A percentile compares a stretch with the other conserved stretches of the same genome.
Conservation (phyloP, 371 early-diverging fungal species). For the Apophysomyces sp. region DNA sequence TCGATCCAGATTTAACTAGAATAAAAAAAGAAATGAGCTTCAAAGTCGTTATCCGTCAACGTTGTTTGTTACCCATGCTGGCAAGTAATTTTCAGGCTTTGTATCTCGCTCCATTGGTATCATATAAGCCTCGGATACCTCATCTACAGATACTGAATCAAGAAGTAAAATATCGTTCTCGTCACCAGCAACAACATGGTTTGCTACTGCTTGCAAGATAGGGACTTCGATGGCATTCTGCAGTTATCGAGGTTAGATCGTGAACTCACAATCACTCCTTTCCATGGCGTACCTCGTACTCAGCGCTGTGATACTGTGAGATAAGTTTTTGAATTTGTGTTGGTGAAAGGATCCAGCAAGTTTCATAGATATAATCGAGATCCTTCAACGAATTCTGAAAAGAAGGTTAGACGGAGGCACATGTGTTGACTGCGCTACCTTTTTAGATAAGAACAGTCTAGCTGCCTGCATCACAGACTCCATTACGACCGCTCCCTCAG, state of each 20-base stretch:
- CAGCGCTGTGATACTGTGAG: constrained; percentile 73
- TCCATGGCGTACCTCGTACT: constrained; percentile 60
- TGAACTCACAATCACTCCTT: background rate
- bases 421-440: constrained; percentile 31
- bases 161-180: constrained; percentile 86
- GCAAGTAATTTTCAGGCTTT: constrained; percentile 55
- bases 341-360: constrained; percentile 92
- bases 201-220: constrained; percentile 86
- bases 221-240: constrained; percentile 85
- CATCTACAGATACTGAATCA: constrained; percentile 80
- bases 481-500: constrained; percentile 89
- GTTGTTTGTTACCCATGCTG: constrained; percentile 50
- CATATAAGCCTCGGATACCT: constrained; percentile 63
- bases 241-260: background rate
- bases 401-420: background rate
- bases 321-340: constrained; percentile 96
- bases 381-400: constrained; percentile 74
- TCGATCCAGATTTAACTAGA: constrained; percentile 34
- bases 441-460: constrained; percentile 92
- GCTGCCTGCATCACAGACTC: constrained; percentile 94
- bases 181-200: constrained; percentile 83
- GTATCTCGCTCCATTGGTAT: constrained; percentile 59
- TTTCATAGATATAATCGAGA: constrained; percentile 93
- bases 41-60: background rate
- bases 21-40: background rate